Conservation (phyloP, 345 rosid genomes). For the Camelina laxa region DNA sequence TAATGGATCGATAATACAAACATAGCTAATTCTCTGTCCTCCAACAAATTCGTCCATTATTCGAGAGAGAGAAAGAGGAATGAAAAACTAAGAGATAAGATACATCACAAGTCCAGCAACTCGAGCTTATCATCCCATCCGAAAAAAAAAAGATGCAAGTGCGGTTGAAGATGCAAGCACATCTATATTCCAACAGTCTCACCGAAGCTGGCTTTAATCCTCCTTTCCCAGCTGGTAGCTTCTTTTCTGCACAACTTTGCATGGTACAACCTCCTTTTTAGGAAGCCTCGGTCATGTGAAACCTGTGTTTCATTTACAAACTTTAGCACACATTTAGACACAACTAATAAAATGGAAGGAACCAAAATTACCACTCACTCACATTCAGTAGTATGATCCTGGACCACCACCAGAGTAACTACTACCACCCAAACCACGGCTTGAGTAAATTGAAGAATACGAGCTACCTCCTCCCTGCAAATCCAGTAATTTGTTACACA, state of each 20-base stretch:
- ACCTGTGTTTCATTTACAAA: constrained; percentile 78
- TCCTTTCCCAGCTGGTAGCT: constrained; percentile 39
- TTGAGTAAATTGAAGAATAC: constrained; percentile 80
- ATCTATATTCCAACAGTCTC: constrained; percentile 12
- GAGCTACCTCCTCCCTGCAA: constrained; percentile 88
- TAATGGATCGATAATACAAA: constrained; percentile 16
- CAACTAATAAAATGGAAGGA: constrained; percentile 26
- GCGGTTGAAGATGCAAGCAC: constrained; percentile 46
- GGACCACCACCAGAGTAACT: constrained; percentile 87
- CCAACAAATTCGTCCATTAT: constrained; percentile 1
- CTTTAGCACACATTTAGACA: constrained; percentile 47
- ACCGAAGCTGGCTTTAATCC: constrained; percentile 43
- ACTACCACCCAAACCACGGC: constrained; percentile 84
- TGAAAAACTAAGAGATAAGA: constrained; percentile 31
- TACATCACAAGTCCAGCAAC: constrained; percentile 27
- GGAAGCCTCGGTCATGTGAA: constrained; percentile 54
- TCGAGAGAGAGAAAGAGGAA: not conserved
- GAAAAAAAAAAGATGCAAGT: constrained; percentile 42
- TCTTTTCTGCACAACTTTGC: constrained; percentile 53
- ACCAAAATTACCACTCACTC: constrained; percentile 40
- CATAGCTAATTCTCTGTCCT: constrained; percentile 15
- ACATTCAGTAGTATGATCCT: constrained; percentile 87
- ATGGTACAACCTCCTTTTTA: constrained; percentile 53
- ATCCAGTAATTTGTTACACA: not conserved
- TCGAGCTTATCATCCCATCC: constrained; percentile 49